Evolutionary conservation across 805 yeast species (phyloP), one percentile per base, ranked within the genome.

Genomic region (Kuraishia cidri): DNA sequence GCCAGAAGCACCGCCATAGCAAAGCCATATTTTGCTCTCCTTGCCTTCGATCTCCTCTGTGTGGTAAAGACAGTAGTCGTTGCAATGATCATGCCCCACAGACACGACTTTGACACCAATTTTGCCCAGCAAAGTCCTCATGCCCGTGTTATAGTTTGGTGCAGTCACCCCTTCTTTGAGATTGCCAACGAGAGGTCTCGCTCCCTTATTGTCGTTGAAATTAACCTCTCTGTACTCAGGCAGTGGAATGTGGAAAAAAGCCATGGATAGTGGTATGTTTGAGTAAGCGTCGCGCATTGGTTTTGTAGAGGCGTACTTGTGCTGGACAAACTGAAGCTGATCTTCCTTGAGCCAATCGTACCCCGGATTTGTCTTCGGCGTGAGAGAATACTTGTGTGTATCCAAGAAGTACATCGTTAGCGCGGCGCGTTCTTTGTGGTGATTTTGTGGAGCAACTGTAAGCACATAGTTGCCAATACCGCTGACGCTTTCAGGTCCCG

Each of bases 61-160:
- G 42, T 82, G 81, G 32, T 66, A 56, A 37, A 84, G 56, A 56
- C 98, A 92, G 52, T 72, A 92, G 49, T 92, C 97, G 54, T 92
- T 92, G 45, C 86, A 83, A 53, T 92, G 98, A 48, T 92, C 98
- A 52, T 92, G 98, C 0, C 98, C 98, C 11, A 84, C 94, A 34
- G 80, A 65, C 0, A 77, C 72, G 0, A 84, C 85, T 20, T 71
- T 60, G 1, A 92, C 87, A 0, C 90, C 94, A 6, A 83, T 40
- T n/a, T 68, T 58, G 5, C 66, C 65, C 17, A 92, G 58, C 0
- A 71, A 57, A 6, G 66, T 57, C 33, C 86, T 61, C 32, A 81
- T 80, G 6, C 82, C 80, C 0, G 86, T 61, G 49, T 88, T 79
- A 48, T 71, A 65, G 20, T 51, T 61, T 4, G 97, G 92, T 0